These are phyloP conservation scores for Beauveria sp. DNA, from an alignment of 2,329 filamentous ascomycete species.

Conservation along the genomic window DNA sequence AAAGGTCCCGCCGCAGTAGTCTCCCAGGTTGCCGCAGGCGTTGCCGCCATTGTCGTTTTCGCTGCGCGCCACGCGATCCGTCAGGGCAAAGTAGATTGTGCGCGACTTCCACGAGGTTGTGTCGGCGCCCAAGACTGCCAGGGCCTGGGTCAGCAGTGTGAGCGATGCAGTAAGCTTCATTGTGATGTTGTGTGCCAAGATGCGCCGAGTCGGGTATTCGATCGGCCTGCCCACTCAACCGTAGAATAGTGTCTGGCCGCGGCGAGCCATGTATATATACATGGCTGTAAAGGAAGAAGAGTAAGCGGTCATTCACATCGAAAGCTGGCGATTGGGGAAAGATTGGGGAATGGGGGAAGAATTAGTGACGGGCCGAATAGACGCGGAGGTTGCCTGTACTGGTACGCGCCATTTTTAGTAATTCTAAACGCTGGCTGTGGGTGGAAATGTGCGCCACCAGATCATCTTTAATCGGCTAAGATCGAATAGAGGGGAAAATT, in stretches of 20 bases:
- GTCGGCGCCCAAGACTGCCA: conserved; percentile 23
- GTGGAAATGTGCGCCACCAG: neutral
- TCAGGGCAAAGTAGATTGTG: conserved; percentile 52
- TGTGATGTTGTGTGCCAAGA: neutral
- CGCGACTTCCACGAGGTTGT: conserved; percentile 42
- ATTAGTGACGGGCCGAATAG: conserved; percentile 3
- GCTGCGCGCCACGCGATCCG: conserved; percentile 45
- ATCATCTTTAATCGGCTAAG: too few relatives aligned
- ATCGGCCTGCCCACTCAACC: neutral
- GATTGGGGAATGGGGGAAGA: neutral
- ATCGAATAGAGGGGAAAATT: too few relatives aligned
- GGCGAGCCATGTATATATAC: neutral
- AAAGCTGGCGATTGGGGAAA: neutral
- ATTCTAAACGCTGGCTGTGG: neutral
- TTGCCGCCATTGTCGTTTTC: conserved; percentile 34
- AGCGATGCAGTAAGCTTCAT: conserved; percentile 13
- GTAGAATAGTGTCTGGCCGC: neutral
- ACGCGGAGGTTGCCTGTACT: neutral
- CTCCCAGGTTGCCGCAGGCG: conserved; percentile 31
- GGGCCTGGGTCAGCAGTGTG: conserved; percentile 9
- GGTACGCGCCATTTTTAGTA: neutral
- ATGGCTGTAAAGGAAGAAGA: too few relatives aligned
- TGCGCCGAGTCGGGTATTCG: neutral
- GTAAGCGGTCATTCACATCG: neutral
- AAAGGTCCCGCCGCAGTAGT: conserved; percentile 56